Evolutionary conservation across 2,329 filamentous ascomycete genomes (phyloP), one percentile per base, ranked within the genome.

Genomic region (Truncatella angustata): DNA sequence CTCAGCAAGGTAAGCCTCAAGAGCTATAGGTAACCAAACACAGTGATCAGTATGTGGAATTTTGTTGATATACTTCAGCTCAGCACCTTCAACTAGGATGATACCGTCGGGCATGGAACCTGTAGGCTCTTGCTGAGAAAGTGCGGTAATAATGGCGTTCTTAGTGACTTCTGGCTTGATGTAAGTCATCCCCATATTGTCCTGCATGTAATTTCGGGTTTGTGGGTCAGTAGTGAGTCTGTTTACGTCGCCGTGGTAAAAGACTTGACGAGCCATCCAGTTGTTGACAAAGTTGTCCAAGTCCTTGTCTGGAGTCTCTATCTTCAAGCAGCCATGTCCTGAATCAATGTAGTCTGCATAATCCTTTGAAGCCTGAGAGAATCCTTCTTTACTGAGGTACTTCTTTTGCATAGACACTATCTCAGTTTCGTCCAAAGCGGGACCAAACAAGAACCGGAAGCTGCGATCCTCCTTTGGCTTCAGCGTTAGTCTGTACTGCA

Each of bases 121-220:
- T 20, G 68, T 77, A 12, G 71, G 62, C 56, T 81, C 77, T 58
- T 83, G 80, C 56, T 83, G 80, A 0, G 73, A 69, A 2, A 82
- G 68, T 0, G 79, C 73, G 2, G 64, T 77, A 36, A 80, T 44
- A 52, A 83, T 73, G 5, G 79, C 74, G 26, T 68, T 65, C 4
- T 78, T 75, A 18, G 78, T 69, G 1, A 79, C 74, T 3, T 69
- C 62, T 0, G 80, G 78, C 53, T 75, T 73, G 66, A 82, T 78
- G 63, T 75, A 82, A 45, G 73, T 75, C 79, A 83, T 83, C 51
- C 79, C 79, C 79, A 83, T 82, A 63, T 80, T 81, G 63, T 83
- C 80, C 60, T 83, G 79, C 3, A 83, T 64, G 58, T 81, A 83
- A 59, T 83, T 82, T 39, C 80, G 75, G 6, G 80, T 83, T 60